Percentiles rank a stretch among this genome's conserved stretches.
phyloP scores from a whole-genome alignment of 208 protist species.

The Porcisia deanei region DNA sequence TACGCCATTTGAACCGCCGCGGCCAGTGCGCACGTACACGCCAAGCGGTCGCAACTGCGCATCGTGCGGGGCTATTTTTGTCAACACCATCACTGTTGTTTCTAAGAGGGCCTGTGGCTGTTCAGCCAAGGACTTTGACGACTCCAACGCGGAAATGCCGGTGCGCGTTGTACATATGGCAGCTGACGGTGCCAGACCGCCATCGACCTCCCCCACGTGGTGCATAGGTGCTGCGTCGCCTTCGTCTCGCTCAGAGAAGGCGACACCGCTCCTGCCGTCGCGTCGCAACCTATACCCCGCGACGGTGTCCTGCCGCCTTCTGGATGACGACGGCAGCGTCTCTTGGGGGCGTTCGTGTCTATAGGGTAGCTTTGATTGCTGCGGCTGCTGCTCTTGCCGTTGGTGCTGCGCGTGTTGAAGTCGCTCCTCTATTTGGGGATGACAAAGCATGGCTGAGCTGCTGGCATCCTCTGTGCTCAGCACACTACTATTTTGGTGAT shows the following conservation, averaged over 20 bases:
- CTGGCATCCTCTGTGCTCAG: conserved; percentile 34
- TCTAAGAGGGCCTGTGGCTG: conserved; percentile 17
- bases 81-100: conserved; percentile 17
- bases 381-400: neutral
- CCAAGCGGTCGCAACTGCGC: conserved; percentile 23
- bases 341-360: neutral
- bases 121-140: neutral
- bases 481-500: conserved; percentile 22
- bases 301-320: neutral
- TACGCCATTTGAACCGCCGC: conserved; percentile 44
- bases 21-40: conserved; percentile 29
- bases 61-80: conserved; percentile 12
- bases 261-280: neutral
- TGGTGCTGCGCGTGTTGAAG: neutral
- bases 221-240: neutral
- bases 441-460: conserved; percentile 16
- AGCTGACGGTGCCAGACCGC: neutral
- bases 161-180: neutral
- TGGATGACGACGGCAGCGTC: neutral
- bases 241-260: neutral
- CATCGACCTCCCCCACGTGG: neutral
- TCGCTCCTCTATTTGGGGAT: conserved; percentile 2
- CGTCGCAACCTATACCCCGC: neutral
- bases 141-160: neutral
- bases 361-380: neutral